Evolutionary conservation across 768 basidiomycete genomes (phyloP), one percentile per base, ranked within the genome.

Genomic region (Podaxis sp.): DNA sequence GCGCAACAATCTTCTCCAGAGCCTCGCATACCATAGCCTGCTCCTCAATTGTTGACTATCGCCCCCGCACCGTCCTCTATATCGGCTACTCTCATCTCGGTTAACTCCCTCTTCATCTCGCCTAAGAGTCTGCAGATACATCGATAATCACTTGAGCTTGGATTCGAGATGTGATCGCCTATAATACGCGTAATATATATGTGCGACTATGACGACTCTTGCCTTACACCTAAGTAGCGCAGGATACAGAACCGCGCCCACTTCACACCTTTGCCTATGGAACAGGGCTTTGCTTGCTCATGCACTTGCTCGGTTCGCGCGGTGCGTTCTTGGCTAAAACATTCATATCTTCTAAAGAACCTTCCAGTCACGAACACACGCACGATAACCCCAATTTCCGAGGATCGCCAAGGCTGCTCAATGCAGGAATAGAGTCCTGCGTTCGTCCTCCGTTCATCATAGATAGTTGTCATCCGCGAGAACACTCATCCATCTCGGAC

Each of bases 21-120:
- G 43, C 33, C 27, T 54, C n/a, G 25, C 52, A 36, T 29, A 46
- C 7, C n/a, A 46, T 46, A 19, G 43, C 13, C 43, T 46, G n/a
- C 43, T 46, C 43, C 19, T 19, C 7, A 46, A 46, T 1, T 19
- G 17, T 46, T 19, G 43, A 46, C n/a, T 46, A 46, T 46, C n/a
- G 43, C n/a, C 43, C 15, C 27, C 24, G 2, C 41, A 12, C 15
- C 9, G 19, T 41, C 25, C 46, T 43, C 55, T 24, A 57, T 57
- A 57, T 57, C 46, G 57, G 27, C 11, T 49, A 19, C 13, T n/a
- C 27, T 37, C 46, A 49, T 57, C 57, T 57, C 57, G 46, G 43
- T 19, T 49, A 49, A 25, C 24, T 4, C 57, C 57, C 29, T n/a
- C 25, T 57, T 57, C 57, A 37, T 57, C 41, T 57, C 55, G 38